These are phyloP conservation scores for Sarocladiaceae sp. DNA, from an alignment of 2,329 filamentous ascomycete species.

Conservation along the genomic window DNA sequence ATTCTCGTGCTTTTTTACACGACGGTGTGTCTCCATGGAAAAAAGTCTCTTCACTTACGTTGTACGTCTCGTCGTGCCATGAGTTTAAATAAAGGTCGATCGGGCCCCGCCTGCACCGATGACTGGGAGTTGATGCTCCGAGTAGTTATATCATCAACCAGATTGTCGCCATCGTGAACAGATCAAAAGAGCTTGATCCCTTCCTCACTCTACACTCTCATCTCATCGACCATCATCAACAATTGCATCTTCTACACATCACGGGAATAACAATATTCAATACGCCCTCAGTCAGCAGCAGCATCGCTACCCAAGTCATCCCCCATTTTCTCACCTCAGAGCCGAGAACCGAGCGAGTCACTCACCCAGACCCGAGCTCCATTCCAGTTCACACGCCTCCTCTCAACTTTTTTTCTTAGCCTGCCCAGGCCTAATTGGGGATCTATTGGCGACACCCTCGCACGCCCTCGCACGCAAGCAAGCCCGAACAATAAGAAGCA, in stretches of 20 bases:
- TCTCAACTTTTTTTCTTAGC: too few relatives aligned
- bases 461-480: neutral
- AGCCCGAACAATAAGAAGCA: constrained; percentile 2
- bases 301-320: neutral
- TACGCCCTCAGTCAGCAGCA: neutral
- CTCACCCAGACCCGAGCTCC: neutral
- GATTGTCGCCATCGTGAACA: neutral
- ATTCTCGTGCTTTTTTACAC: neutral
- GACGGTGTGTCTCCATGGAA: neutral
- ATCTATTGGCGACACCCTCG: neutral
- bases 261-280: neutral
- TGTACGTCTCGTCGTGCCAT: too few relatives aligned
- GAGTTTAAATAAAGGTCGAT: constrained; percentile 6
- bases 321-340: neutral
- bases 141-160: neutral
- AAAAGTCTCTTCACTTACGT: too few relatives aligned
- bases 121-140: constrained; percentile 1
- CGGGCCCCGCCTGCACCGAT: neutral
- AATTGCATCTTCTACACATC: neutral
- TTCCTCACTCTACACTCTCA: neutral
- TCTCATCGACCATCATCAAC: neutral
- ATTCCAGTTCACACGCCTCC: neutral
- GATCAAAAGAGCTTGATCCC: neutral
- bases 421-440: too few relatives aligned
- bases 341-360: constrained; percentile 5